These are phyloP conservation scores for Teratosphaeria nubilosa DNA, from an alignment of 2,329 filamentous ascomycete species.

Conservation along the genomic window DNA sequence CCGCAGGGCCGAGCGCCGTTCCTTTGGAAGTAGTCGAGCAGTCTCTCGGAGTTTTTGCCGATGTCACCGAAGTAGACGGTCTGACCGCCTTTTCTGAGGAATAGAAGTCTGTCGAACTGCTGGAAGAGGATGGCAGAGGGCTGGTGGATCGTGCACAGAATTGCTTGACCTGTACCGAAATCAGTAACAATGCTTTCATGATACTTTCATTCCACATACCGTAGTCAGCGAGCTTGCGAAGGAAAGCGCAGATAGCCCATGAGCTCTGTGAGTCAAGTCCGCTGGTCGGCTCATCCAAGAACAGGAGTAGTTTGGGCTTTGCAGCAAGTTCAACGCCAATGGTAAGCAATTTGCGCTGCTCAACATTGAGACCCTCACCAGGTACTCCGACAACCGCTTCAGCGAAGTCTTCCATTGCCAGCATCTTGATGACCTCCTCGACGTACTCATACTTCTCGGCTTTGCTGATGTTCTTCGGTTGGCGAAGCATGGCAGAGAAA, in stretches of 20 bases:
- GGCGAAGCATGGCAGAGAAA: conserved; percentile 49
- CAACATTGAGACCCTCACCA: conserved; percentile 51
- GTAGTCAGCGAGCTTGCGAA: conserved; percentile 48
- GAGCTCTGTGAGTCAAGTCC: conserved; percentile 56
- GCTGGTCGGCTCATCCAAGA: conserved; percentile 49
- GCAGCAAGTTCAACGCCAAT: conserved; percentile 40
- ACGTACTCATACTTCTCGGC: conserved; percentile 53
- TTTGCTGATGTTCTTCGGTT: conserved; percentile 44
- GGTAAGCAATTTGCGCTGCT: conserved; percentile 52
- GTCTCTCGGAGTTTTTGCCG: conserved; percentile 30
- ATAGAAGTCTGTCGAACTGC: conserved; percentile 35
- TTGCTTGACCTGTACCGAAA: conserved; percentile 22
- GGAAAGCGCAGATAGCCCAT: conserved; percentile 53
- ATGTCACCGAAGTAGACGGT: conserved; percentile 41
- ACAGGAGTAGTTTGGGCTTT: conserved; percentile 49
- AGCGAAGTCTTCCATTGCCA: conserved; percentile 57
- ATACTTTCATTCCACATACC: neutral
- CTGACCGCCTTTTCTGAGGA: conserved; percentile 34
- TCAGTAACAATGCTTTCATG: neutral
- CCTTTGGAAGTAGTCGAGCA: conserved; percentile 47
- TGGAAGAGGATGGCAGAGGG: conserved; percentile 36
- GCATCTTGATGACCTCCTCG: conserved; percentile 55
- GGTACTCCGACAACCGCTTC: conserved; percentile 42
- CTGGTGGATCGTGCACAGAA: conserved; percentile 40
- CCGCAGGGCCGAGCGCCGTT: conserved; percentile 53